Evolutionary conservation across 164 flowering plant genomes (phyloP).

Genomic region (Vitis riparia): DNA sequence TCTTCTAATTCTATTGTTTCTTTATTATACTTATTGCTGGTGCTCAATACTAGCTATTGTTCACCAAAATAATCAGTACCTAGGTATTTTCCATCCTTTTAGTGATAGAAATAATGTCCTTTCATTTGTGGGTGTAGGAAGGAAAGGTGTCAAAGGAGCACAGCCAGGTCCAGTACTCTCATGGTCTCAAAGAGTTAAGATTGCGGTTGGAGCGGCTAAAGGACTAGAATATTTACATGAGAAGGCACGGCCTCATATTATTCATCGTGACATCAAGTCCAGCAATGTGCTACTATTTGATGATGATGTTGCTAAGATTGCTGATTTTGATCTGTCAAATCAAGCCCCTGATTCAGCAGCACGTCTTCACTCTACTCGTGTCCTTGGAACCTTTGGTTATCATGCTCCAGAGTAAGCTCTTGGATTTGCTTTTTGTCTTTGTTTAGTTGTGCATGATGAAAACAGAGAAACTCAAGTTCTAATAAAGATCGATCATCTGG

Average conservation of each 20-base stretch:
- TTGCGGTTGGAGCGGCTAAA: conserved; percentile 87
- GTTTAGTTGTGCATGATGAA: neutral
- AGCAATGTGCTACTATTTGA: conserved; percentile 78
- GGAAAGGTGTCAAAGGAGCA: conserved; percentile 84
- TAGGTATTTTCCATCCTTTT: neutral
- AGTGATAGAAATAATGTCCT: neutral
- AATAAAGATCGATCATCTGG: neutral
- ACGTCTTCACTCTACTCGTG: conserved; percentile 94
- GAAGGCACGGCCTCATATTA: conserved; percentile 65
- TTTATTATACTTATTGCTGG: neutral
- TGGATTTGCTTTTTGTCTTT: neutral
- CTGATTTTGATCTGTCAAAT: conserved; percentile 86
- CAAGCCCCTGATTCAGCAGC: conserved; percentile 89
- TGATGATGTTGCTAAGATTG: conserved; percentile 79
- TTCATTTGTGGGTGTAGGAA: conserved; percentile 34
- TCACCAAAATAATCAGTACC: neutral
- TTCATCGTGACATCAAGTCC: conserved; percentile 88
- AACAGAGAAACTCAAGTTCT: neutral
- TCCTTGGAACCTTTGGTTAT: conserved; percentile 89
- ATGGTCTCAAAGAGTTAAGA: conserved; percentile 86
- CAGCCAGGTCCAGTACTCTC: conserved; percentile 81
- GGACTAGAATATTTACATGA: conserved; percentile 91
- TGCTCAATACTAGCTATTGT: neutral
- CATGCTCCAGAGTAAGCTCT: conserved; percentile 90
- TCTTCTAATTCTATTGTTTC: neutral